Percentiles rank a stretch among this genome's conserved stretches.
These are phyloP conservation scores for Nannizzia gypsea DNA, from an alignment of 2,329 filamentous ascomycete species.

Conservation along the genomic window DNA sequence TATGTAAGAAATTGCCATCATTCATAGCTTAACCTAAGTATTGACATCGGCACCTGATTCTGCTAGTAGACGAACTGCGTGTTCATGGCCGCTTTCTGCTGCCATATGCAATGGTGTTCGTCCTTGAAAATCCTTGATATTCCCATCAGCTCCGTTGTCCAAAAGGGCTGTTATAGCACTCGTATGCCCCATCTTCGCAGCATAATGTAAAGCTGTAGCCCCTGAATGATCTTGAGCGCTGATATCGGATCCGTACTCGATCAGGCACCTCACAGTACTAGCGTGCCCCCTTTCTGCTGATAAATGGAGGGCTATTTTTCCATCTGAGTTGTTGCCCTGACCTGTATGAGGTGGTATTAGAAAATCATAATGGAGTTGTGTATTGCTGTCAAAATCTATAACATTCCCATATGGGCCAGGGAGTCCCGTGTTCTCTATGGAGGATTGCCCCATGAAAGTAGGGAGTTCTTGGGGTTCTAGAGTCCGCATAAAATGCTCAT, in stretches of 20 bases:
- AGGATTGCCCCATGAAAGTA: too few species aligned
- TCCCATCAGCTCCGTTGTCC: not conserved
- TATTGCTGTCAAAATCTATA: not conserved
- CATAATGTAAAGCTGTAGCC: conserved; percentile 6
- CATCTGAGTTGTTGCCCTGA: not conserved
- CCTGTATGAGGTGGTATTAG: not conserved
- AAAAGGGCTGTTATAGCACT: not conserved
- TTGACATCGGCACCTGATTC: not conserved
- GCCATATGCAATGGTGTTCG: conserved; percentile 8
- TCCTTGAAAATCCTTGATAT: conserved; percentile 1
- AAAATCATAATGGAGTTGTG: too few species aligned
- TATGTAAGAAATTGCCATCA: too few species aligned
- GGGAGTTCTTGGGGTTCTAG: too few species aligned
- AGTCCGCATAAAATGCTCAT: too few species aligned
- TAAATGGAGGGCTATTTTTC: not conserved
- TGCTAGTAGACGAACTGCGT: not conserved
- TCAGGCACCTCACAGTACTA: not conserved
- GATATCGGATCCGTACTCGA: not conserved
- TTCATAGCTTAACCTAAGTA: not conserved
- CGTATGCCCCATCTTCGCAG: conserved; percentile 1
- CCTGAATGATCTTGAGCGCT: not conserved
- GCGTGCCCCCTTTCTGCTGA: not conserved
- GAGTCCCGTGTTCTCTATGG: too few species aligned
- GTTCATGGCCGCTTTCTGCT: conserved; percentile 1
- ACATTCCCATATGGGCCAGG: too few species aligned